Base-by-base conservation (phyloP, 1,139 yeast genomes). In the Saccharomyces hybrid region DNA sequence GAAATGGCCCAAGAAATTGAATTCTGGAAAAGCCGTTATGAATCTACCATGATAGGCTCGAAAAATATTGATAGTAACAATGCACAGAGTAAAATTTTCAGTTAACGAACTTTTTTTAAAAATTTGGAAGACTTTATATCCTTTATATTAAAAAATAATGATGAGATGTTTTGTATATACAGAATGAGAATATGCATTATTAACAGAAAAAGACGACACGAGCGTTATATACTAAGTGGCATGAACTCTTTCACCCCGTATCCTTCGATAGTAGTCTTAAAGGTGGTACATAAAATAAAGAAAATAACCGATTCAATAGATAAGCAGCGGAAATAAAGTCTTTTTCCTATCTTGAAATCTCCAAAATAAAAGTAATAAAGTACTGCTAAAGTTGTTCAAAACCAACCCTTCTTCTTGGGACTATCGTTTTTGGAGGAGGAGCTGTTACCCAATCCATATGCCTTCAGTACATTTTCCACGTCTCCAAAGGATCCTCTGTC, bases 401-500 rank as follows among this genome's bases (percentile, higher is more conserved):
- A 38, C 44, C 44, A 38, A 38, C 44, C 23, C 4, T 9, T 9
- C 16, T 38, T 38, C 44, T 38, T 38, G 25, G 44, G 23, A 25
- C 44, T 20, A 38, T 38, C 23, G 13, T 16, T 38, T 16, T 38
- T 16, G 13, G 5, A 14, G 44, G 44, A 16, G 25, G 44, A 7
- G 9, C 96, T 66, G 70, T 47, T 42, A 25, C 96, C 96, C 57
- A 91, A 74, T 0, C 96, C 97, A 64, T 84, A 88, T 56, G 80
- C 78, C 57, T 77, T 77, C 58, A 89, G 74, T 29, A 84, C 82
- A 20, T 73, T 79, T 46, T 80, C 82, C 29, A 91, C 84, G 68
- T 93, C 96, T 14, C 98, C 98, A 70, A 91, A 88, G 9, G 81
- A 74, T 50, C 82, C 88, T 62, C 95, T 80, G 56, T 87, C 84